Evolutionary conservation across 2,329 filamentous ascomycete species (phyloP).

Genomic region (Neonectria punicea): DNA sequence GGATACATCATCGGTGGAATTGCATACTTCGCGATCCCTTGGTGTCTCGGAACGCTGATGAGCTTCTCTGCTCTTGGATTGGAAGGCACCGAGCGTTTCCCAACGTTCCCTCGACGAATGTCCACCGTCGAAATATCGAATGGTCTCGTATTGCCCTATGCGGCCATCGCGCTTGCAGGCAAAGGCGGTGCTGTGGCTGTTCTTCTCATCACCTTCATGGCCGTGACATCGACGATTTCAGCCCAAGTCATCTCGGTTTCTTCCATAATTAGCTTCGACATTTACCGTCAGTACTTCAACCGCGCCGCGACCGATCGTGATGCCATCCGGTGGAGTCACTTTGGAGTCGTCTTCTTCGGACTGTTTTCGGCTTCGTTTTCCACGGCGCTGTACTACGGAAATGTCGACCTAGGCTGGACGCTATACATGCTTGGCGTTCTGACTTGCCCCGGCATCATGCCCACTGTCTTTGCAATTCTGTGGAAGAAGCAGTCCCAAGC

Average conservation of each 20-base stretch:
- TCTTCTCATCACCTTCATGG: conserved; percentile 79
- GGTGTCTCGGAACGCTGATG: conserved; percentile 63
- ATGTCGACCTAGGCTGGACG: conserved; percentile 64
- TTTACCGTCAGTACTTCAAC: conserved; percentile 63
- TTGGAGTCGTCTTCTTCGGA: conserved; percentile 63
- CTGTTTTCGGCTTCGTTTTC: conserved; percentile 62
- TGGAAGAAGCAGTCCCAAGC: conserved; percentile 61
- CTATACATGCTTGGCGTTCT: conserved; percentile 65
- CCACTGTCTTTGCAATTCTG: conserved; percentile 63
- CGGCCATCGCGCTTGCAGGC: conserved; percentile 74
- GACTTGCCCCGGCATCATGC: conserved; percentile 64
- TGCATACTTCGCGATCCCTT: conserved; percentile 65
- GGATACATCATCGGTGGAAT: conserved; percentile 65
- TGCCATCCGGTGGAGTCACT: conserved; percentile 62
- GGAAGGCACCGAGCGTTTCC: conserved; percentile 60
- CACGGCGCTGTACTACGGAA: conserved; percentile 63
- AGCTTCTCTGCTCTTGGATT: conserved; percentile 59
- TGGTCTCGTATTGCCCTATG: conserved; percentile 76
- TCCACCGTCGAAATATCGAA: conserved; percentile 70
- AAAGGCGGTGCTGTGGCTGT: conserved; percentile 76
- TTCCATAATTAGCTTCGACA: conserved; percentile 64
- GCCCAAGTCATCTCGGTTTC: conserved; percentile 64
- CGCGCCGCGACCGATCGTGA: conserved; percentile 56
- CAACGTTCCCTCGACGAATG: conserved; percentile 67
- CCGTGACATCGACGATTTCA: conserved; percentile 70